Evolutionary conservation across 2,329 filamentous ascomycete genomes (phyloP), one percentile per base, ranked within the genome.

Genomic region (Monilinia fructicola): DNA sequence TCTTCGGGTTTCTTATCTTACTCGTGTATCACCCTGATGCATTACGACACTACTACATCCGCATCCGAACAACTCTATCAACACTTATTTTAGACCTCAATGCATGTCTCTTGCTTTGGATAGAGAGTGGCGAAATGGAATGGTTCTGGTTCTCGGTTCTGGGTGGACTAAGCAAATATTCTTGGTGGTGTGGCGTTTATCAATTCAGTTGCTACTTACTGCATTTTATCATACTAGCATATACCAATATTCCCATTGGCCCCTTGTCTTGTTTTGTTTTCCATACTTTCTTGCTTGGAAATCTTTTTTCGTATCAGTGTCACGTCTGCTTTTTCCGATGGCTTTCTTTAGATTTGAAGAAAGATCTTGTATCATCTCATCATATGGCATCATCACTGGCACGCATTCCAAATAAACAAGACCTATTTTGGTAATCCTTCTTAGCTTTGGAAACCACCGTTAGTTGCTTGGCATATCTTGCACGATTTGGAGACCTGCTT

Each of bases 221-320:
- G 44, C 56, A 60, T 50, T 48, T 60, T 50, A 64, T 64, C 40
- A 26, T 64, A 64, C 61, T 64, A 64, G 50, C 61, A 64, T 64
- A 64, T 64, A 64, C 50, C 61, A 64, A 64, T 55, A 55, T 31
- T 55, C 61, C 28, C 16, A 46, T 54, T 55, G 61, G 50, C 40
- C 26, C 55, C 16, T 55, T 54, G 21, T 12, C 35, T 64, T 64
- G 61, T 54, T 28, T 46, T 46, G 31, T 55, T 64, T 53, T 35
- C 21, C 52, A 42, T n/a, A 42, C 35, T 46, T 55, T 64, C 50
- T 53, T 44, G 61, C 38, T 55, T 64, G 23, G 56, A 28, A 50
- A 5, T 60, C 18, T 18, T 50, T 50, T 14, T 38, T 60, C 56
- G 56, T 60, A 50, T 60, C 56, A 26, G 42, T 60, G 56, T 48